Conservation (phyloP, 108 stramenopile species). For the Cyclotella atomus region DNA sequence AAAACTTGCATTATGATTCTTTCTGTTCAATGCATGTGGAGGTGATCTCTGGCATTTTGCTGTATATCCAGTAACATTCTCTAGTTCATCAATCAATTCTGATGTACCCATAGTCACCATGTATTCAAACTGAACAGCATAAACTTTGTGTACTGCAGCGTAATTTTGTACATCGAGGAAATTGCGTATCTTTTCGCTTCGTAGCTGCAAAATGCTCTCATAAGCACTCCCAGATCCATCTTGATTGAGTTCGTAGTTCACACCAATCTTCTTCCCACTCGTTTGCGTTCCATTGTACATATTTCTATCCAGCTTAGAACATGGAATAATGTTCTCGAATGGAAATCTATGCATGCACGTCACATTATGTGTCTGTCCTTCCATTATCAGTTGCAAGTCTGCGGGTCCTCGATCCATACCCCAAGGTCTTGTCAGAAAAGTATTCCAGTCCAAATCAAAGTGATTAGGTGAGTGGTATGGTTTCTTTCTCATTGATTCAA, state of each 20-base stretch:
- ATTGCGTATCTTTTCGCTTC: constrained; percentile 63
- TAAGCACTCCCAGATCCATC: constrained; percentile 47
- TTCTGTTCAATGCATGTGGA: constrained; percentile 11
- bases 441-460: constrained; percentile 44
- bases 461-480: constrained; percentile 60
- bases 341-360: constrained; percentile 35
- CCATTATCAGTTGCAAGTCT: constrained; percentile 31
- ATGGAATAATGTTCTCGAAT: constrained; percentile 26
- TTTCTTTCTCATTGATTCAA: constrained; percentile 57
- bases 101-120: constrained; percentile 26
- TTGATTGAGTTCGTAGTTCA: constrained; percentile 49
- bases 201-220: constrained; percentile 48
- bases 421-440: constrained; percentile 55
- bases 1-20: constrained; percentile 30
- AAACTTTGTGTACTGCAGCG: constrained; percentile 24
- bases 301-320: constrained; percentile 33
- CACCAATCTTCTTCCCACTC: constrained; percentile 17
- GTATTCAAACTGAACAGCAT: constrained; percentile 53
- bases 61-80: constrained; percentile 40
- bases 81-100: constrained; percentile 38
- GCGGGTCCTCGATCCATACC: constrained; percentile 36
- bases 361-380: constrained; percentile 11
- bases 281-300: constrained; percentile 19
- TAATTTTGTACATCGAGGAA: constrained; percentile 29
- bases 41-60: constrained; percentile 37